Percentiles rank a stretch among this genome's conserved stretches.
Conservation (phyloP, 2,329 filamentous ascomycete genomes). For the Ascocoryne sarcoides region DNA sequence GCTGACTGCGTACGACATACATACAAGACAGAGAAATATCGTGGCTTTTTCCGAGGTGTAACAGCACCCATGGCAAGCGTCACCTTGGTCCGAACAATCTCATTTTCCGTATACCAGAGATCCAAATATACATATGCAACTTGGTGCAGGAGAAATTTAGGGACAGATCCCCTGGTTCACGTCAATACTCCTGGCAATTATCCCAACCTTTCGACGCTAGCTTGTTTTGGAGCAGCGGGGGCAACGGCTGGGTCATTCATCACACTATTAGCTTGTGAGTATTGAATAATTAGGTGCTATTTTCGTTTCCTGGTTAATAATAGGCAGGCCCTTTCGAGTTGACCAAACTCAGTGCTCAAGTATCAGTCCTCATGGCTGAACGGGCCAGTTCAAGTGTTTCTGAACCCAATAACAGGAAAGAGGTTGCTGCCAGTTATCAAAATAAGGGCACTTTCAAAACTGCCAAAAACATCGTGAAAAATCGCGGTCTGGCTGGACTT, state of each 20-base stretch:
- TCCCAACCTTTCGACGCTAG: slow-evolving; percentile 63
- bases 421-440: slow-evolving; percentile 59
- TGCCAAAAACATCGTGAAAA: slow-evolving; percentile 66
- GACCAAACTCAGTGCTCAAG: slow-evolving; percentile 81
- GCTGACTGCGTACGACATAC: slow-evolving; percentile 67
- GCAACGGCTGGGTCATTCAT: slow-evolving; percentile 73
- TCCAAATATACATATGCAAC: slow-evolving; percentile 66
- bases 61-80: slow-evolving; percentile 73
- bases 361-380: slow-evolving; percentile 67
- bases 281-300: neutral
- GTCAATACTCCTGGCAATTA: slow-evolving; percentile 62
- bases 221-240: slow-evolving; percentile 70
- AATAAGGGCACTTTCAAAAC: slow-evolving; percentile 71
- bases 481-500: slow-evolving; percentile 62
- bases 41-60: slow-evolving; percentile 76
- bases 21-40: slow-evolving; percentile 62
- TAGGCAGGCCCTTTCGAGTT: slow-evolving; percentile 69
- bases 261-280: slow-evolving; percentile 66
- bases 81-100: slow-evolving; percentile 67
- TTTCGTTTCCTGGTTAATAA: slow-evolving; percentile 9
- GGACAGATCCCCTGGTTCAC: slow-evolving; percentile 62
- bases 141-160: slow-evolving; percentile 59
- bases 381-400: slow-evolving; percentile 27
- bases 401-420: slow-evolving; percentile 23
- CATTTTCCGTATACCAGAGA: slow-evolving; percentile 71